Evolutionary conservation across 2,329 filamentous ascomycete genomes (phyloP), one percentile per base, ranked within the genome.

Genomic region (Claviceps maximensis): DNA sequence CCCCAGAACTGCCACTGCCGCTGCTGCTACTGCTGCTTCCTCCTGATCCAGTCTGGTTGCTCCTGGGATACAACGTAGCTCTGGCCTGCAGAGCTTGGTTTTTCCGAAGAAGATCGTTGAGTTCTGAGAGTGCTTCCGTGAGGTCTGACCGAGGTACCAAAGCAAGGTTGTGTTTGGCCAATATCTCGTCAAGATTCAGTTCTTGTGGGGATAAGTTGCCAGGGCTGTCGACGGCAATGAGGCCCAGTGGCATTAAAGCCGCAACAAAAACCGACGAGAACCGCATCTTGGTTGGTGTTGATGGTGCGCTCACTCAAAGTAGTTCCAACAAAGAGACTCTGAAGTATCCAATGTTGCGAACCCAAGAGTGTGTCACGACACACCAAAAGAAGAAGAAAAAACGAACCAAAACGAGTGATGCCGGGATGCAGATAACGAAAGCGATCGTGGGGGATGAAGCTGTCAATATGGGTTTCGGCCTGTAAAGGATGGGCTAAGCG

Each of bases 91-190:
- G 41, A 3, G 50, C 53, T 17, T 55, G 51, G 23, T 56, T 66
- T 47, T 62, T 67, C 58, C 65, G 66, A 31, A 74, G 68, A 21
- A 74, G 61, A 7, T 59, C 59, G 42, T 68, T 73, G 52, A 74
- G 65, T 58, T 74, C 70, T 6, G 66, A 67, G 17, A 74, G 55
- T 1, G 67, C 70, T 44, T 73, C 71, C n/a, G 71, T 71, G 52
- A 74, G 67, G 52, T 74, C 70, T 47, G 69, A 71, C n/a, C 69
- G 65, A 36, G 71, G 71, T 8, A 73, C 71, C 49, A 74, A 59
- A 29, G 68, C 71, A 33, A 74, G 62, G 51, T 73, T 71, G 58
- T 73, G 70, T 59, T 66, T 73, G 45, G 67, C 67, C 42, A 74
- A 60, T 46, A 70, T 58, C 46, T 68, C 69, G 23, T 70, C 69